Evolutionary conservation across 108 stramenopile genomes (phyloP).

Genomic region (Nannochloropsis oceanica): DNA sequence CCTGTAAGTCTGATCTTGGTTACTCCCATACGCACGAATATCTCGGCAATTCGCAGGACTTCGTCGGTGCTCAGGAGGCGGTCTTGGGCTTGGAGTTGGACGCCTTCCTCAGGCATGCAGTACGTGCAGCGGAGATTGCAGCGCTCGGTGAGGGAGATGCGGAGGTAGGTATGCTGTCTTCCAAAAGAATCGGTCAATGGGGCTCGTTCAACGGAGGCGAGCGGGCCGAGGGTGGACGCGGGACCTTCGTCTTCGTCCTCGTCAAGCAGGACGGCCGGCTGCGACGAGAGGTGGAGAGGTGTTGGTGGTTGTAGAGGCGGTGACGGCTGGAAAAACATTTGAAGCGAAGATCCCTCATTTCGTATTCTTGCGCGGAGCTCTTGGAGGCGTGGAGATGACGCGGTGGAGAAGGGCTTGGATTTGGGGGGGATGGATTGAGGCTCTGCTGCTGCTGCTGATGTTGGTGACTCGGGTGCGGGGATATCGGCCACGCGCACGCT

Average conservation of each 20-base stretch:
- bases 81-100: conserved; percentile 39
- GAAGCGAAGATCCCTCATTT: not conserved
- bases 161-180: conserved; percentile 78
- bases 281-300: not conserved
- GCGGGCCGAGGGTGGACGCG: not conserved
- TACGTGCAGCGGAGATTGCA: conserved; percentile 93
- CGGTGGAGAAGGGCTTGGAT: not conserved
- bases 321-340: not conserved
- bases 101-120: conserved; percentile 96
- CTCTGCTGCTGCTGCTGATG: not conserved
- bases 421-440: not conserved
- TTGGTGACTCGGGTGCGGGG: not conserved
- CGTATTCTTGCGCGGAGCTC: not conserved
- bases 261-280: not conserved
- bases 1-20: conserved; percentile 43
- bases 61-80: conserved; percentile 64
- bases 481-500: not conserved
- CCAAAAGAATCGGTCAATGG: conserved; percentile 53
- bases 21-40: conserved; percentile 58
- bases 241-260: not conserved
- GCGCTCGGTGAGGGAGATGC: conserved; percentile 85
- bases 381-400: not conserved
- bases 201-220: not conserved
- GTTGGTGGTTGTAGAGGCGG: not conserved
- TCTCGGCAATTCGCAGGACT: conserved; percentile 52